Evolutionary conservation across 140 eudicot species (phyloP).

Genomic region (Ambrosia hybrid): DNA sequence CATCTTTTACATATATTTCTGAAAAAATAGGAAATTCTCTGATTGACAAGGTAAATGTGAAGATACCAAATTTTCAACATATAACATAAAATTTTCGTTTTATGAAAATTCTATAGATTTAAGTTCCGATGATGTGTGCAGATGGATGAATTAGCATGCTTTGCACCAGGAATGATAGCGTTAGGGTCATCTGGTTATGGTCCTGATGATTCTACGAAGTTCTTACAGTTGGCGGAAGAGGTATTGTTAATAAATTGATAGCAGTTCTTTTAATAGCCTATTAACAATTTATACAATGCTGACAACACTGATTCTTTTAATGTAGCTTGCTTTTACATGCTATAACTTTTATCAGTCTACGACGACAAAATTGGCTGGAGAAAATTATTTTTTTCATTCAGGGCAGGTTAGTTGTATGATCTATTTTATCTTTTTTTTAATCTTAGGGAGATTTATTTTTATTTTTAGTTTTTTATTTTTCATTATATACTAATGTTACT

Average conservation of each 20-base stretch:
- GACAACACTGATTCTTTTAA: neutral
- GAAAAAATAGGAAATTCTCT: conserved; percentile 82
- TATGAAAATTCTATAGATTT: neutral
- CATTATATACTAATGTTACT: conserved; percentile 2
- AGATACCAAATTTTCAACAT: neutral
- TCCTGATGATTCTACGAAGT: conserved; percentile 67
- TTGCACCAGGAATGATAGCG: conserved; percentile 99
- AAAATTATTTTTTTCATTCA: conserved; percentile 82
- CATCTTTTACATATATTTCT: conserved; percentile 78
- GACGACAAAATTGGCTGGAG: conserved; percentile 98
- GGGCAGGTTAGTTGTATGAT: conserved; percentile 65
- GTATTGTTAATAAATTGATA: conserved; percentile 30
- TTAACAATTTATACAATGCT: neutral
- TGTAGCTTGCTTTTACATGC: conserved; percentile 99
- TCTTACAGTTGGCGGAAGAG: conserved; percentile 90
- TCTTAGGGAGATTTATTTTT: neutral
- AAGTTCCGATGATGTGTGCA: conserved; percentile 35
- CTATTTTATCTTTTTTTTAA: neutral
- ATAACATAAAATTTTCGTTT: neutral
- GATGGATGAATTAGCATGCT: conserved; percentile 99
- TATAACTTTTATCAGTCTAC: conserved; percentile 95
- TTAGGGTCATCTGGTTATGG: conserved; percentile 87
- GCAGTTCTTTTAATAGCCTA: neutral
- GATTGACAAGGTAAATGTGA: conserved; percentile 63
- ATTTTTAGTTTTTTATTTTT: neutral